These are phyloP conservation scores for Fusarium equiseti DNA, from an alignment of 2,329 filamentous ascomycete species.

Conservation along the genomic window DNA sequence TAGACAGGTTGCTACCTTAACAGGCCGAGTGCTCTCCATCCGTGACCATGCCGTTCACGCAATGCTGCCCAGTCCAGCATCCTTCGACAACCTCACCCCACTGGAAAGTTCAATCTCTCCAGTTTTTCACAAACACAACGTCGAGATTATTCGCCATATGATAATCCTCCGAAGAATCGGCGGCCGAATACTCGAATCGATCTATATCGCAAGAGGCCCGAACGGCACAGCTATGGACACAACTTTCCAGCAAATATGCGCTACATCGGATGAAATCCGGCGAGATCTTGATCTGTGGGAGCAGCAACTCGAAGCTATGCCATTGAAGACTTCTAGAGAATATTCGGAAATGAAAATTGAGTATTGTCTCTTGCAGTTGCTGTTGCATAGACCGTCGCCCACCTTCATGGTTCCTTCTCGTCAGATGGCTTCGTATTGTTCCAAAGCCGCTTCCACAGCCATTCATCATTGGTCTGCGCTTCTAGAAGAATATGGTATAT, in stretches of 20 bases:
- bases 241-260: constrained; percentile 7
- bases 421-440: background rate
- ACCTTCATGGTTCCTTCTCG: constrained; percentile 7
- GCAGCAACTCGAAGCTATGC: background rate
- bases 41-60: constrained; percentile 2
- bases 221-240: constrained; percentile 17
- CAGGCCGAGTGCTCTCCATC: background rate
- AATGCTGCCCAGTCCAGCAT: background rate
- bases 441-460: background rate
- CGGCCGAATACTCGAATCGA: constrained; percentile 6
- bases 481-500: too few species aligned
- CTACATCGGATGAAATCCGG: background rate
- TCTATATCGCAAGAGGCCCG: too few species aligned
- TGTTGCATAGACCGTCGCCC: background rate
- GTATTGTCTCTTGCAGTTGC: constrained; percentile 1
- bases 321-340: background rate
- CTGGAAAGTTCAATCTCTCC: background rate
- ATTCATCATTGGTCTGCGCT: too few species aligned
- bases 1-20: constrained; percentile 3
- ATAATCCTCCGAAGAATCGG: background rate
- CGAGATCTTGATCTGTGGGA: constrained; percentile 8
- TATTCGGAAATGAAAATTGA: constrained; percentile 11
- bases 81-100: background rate
- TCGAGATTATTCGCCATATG: background rate
- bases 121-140: background rate